Conservation (phyloP, 2,329 filamentous ascomycete species). For the Aspergillus sp. region DNA sequence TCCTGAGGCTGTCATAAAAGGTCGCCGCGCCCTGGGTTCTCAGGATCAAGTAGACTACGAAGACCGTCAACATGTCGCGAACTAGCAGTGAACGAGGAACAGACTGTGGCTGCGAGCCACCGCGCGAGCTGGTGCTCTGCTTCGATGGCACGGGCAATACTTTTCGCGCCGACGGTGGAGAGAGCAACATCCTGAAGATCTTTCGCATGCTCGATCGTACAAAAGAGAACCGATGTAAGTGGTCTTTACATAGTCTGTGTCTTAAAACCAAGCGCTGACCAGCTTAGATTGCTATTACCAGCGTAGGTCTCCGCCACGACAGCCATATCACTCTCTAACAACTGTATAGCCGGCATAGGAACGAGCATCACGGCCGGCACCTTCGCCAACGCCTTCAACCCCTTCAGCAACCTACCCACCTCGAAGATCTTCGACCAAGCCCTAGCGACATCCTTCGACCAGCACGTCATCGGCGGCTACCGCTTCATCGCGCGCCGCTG, state of each 20-base stretch:
- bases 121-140: slow-evolving; percentile 31
- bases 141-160: slow-evolving; percentile 44
- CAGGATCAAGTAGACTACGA: too few relatives aligned
- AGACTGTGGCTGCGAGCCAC: not conserved
- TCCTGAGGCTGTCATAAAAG: not conserved
- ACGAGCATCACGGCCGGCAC: slow-evolving; percentile 13
- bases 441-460: slow-evolving; percentile 16
- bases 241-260: not conserved
- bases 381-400: slow-evolving; percentile 12
- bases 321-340: not conserved
- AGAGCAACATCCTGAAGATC: slow-evolving; percentile 45
- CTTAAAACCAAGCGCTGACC: not conserved
- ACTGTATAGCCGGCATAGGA: slow-evolving; percentile 17
- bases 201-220: slow-evolving; percentile 38
- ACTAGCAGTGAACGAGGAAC: too few relatives aligned
- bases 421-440: slow-evolving; percentile 14
- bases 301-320: slow-evolving; percentile 10
- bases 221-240: slow-evolving; percentile 21
- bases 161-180: slow-evolving; percentile 37
- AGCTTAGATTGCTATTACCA: slow-evolving; percentile 21
- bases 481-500: slow-evolving; percentile 20
- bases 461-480: slow-evolving; percentile 21
- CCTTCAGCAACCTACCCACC: slow-evolving; percentile 9
- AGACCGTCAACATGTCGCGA: not conserved
- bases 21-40: not conserved